Evolutionary conservation across 2,329 filamentous ascomycete genomes (phyloP), one percentile per base, ranked within the genome.

Genomic region (Cladobotryum mycophilum): DNA sequence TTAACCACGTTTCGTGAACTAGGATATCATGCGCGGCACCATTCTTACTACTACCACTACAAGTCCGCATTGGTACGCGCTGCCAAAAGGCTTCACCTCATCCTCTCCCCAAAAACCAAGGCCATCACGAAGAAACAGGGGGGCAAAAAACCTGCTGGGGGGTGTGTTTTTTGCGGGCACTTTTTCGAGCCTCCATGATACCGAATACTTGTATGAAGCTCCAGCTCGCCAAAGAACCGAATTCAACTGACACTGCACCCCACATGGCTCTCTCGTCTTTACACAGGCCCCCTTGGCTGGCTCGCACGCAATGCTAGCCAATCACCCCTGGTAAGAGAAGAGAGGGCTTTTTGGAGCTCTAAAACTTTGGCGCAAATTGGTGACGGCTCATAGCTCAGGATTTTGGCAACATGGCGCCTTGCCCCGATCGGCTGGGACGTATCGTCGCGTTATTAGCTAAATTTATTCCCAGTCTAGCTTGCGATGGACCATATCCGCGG

Each of bases 371-470:
- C 45, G 45, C 20, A 22, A n/a, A 13, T 44, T 37, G 49, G 30
- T 41, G 47, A n/a, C 25, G 25, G 25, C 25, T 30, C 25, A 30
- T 30, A 30, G 25, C 25, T 30, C 25, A 30, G 41, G 4, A 12
- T 7, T 37, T 48, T 37, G 47, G 17, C 33, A 22, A 30, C 25
- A 30, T 30, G 25, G 25, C 25, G 25, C 25, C 9, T 30, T 30
- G 34, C 45, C 25, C 49, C 49, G 44, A 51, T 47, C 44, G 41
- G 38, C 38, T 51, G 49, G 44, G 44, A 47, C 45, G 37, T 45
- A 51, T 30, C 34, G 41, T 51, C 49, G 49, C 45, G 44, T 47
- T 45, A 35, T 33, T 34, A 15, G 40, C 33, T 44, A 51, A 46
- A 22, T 22, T 13, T 12, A 12, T 41, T 47, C 36, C 14, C 35